These are phyloP conservation scores for Porcisia hertigi DNA, from an alignment of 208 protist genomes.

Conservation along the genomic window DNA sequence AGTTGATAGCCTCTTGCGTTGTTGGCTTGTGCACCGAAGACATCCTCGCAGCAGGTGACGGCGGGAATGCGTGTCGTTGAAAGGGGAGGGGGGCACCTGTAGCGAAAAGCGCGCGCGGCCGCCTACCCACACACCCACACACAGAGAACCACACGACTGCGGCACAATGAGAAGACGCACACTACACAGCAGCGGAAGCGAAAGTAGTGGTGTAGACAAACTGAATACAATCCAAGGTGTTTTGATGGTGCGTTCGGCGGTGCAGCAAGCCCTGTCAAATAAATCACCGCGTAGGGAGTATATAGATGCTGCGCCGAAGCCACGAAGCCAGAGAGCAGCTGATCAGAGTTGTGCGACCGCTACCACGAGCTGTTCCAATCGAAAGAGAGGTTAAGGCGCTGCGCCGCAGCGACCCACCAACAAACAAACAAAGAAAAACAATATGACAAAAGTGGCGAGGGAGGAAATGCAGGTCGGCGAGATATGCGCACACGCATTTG, in stretches of 20 bases:
- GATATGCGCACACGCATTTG: background rate
- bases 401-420: background rate
- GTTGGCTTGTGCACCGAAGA: constrained; percentile 23
- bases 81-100: background rate
- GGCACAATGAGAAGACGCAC: background rate
- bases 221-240: background rate
- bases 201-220: too few relatives aligned
- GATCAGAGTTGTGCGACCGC: background rate
- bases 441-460: background rate
- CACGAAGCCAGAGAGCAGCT: background rate
- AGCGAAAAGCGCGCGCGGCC: background rate
- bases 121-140: background rate
- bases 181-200: background rate
- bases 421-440: background rate
- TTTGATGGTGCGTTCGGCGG: background rate
- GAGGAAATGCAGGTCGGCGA: background rate
- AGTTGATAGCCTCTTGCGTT: constrained; percentile 34
- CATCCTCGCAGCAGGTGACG: constrained; percentile 1
- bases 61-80: background rate
- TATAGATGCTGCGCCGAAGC: background rate
- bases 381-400: background rate
- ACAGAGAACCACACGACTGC: background rate
- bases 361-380: background rate
- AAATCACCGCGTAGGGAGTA: background rate
- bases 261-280: background rate